Conservation (phyloP, 768 basidiomycete species). For the Boletellus sp. region DNA sequence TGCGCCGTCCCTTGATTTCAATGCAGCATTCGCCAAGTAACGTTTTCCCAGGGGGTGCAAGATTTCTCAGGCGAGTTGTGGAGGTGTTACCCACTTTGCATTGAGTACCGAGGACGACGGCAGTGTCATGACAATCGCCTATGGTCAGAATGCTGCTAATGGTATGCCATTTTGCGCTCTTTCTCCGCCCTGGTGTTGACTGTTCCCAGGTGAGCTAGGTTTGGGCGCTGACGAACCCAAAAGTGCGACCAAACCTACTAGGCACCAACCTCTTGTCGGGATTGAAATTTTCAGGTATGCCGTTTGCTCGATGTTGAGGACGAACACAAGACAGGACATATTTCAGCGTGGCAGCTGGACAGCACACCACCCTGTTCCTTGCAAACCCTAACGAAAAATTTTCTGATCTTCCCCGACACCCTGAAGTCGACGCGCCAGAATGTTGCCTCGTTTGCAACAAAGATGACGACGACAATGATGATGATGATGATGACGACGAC, state of each 20-base stretch:
- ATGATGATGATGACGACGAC: too few species aligned
- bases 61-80: slow-evolving; percentile 61
- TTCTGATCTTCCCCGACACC: slow-evolving; percentile 78
- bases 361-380: slow-evolving; percentile 83
- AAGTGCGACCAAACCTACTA: slow-evolving; percentile 80
- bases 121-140: slow-evolving; percentile 77
- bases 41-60: slow-evolving; percentile 65
- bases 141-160: slow-evolving; percentile 85
- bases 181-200: neutral
- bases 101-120: slow-evolving; percentile 72
- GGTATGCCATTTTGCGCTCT: slow-evolving; percentile 36
- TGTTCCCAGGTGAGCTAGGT: slow-evolving; percentile 67
- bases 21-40: neutral
- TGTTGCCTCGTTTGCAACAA: slow-evolving; percentile 68
- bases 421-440: slow-evolving; percentile 67
- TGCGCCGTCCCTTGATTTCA: slow-evolving; percentile 28
- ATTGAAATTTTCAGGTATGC: slow-evolving; percentile 70
- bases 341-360: slow-evolving; percentile 74
- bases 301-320: slow-evolving; percentile 31
- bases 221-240: slow-evolving; percentile 78
- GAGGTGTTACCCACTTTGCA: slow-evolving; percentile 88
- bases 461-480: slow-evolving; percentile 72
- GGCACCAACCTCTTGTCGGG: slow-evolving; percentile 65
- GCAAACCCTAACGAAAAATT: slow-evolving; percentile 71
- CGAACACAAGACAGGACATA: neutral